These are phyloP conservation scores for Saturnispora diversa DNA, from an alignment of 805 yeast species.

Conservation along the genomic window DNA sequence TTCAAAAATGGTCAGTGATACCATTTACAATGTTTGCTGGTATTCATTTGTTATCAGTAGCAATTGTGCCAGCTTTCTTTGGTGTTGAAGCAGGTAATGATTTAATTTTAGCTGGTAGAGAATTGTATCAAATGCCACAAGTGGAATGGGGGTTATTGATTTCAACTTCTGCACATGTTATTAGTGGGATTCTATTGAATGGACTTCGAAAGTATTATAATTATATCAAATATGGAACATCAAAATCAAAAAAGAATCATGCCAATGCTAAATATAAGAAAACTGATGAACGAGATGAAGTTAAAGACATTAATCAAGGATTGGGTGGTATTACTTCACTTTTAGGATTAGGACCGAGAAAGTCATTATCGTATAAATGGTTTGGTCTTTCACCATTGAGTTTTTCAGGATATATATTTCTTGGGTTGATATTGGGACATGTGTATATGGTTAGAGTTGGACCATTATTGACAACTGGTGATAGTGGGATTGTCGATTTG, in stretches of 20 bases:
- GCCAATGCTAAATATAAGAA: constrained; percentile 1
- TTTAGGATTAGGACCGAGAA: constrained; percentile 47
- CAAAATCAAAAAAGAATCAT: constrained; percentile 7
- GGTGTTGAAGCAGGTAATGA: constrained; percentile 42
- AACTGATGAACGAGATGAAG: constrained; percentile 16
- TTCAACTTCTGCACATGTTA: constrained; percentile 40
- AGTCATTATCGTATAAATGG: constrained; percentile 35
- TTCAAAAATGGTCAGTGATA: constrained; percentile 56
- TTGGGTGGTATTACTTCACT: constrained; percentile 54
- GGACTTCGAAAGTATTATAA: constrained; percentile 29
- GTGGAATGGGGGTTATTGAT: constrained; percentile 46
- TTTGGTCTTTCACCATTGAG: constrained; percentile 50
- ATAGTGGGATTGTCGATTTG: constrained; percentile 47
- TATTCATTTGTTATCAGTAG: constrained; percentile 49
- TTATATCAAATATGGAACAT: constrained; percentile 22
- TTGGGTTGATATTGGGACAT: constrained; percentile 41
- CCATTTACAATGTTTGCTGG: constrained; percentile 49
- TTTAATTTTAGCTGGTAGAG: constrained; percentile 50
- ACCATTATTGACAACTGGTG: constrained; percentile 56
- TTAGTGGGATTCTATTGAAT: constrained; percentile 44
- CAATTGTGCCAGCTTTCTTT: constrained; percentile 43
- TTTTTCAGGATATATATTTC: constrained; percentile 50
- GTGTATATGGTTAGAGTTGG: constrained; percentile 37
- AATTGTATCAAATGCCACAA: constrained; percentile 47
- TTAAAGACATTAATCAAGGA: constrained; percentile 39